These are phyloP conservation scores for Striga hermonthica DNA, from an alignment of 305 asterid species.

Conservation along the genomic window DNA sequence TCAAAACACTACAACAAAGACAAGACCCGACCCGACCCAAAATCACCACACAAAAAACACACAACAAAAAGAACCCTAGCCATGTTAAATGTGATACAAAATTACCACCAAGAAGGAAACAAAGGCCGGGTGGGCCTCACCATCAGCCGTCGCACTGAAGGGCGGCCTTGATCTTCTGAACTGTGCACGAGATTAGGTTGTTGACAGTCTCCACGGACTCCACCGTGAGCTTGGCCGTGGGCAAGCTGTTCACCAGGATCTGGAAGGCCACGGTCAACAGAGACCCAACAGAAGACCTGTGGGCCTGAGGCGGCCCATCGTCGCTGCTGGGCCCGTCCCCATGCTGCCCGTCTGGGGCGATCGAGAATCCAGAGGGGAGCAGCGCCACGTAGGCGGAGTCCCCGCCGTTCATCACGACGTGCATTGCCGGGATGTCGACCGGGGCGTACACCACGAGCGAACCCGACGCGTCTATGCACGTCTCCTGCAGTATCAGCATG, in stretches of 20 bases:
- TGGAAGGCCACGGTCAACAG: conserved; percentile 88
- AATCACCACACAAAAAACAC: background rate
- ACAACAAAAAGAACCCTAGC: background rate
- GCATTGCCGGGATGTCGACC: conserved; percentile 95
- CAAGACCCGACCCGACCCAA: background rate
- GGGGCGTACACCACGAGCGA: conserved; percentile 98
- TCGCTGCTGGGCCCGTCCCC: conserved; percentile 32
- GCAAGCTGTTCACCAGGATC: conserved; percentile 76
- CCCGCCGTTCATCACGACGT: conserved; percentile 93
- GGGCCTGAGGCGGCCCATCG: conserved; percentile 33
- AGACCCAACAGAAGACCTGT: conserved; percentile 59
- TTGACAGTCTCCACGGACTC: conserved; percentile 94
- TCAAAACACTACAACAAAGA: background rate
- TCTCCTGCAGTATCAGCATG: conserved; percentile 94
- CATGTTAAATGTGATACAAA: background rate
- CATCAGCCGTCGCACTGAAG: conserved; percentile 64
- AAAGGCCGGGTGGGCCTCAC: background rate
- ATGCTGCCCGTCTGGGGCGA: conserved; percentile 74
- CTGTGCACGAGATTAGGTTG: conserved; percentile 87
- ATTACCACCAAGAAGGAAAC: background rate
- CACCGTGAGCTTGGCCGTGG: conserved; percentile 83
- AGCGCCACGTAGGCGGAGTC: conserved; percentile 92
- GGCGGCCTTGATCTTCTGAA: conserved; percentile 86
- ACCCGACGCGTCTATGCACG: conserved; percentile 89
- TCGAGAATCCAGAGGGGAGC: conserved; percentile 87